Base-by-base conservation (phyloP, 208 protist species). In the Leishmania amazonensis region DNA sequence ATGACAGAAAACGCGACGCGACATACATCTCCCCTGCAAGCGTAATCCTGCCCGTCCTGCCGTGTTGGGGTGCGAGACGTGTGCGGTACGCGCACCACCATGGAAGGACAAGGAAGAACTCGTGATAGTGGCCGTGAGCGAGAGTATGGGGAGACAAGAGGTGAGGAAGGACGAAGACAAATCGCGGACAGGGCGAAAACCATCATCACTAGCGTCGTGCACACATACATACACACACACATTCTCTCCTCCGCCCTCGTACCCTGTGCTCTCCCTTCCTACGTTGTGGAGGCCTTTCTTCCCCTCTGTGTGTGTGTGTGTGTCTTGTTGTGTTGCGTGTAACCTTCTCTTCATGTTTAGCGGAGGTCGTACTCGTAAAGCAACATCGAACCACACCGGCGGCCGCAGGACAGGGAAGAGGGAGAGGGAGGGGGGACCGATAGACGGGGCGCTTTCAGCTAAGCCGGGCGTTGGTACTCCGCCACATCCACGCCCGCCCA, bases 211-310 rank as follows among this genome's bases (percentile, higher is more conserved):
- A 40, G 3, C 31, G 31, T 15, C 28, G 13, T 62, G 28, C 17
- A 62, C 57, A 31, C 62, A 68, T 31, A 74, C 28, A 74, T 28
- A 68, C 62, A 74, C 28, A 74, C 42, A 51, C 24, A 49, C 70
- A 19, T 51, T n/a, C 45, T 51, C 45, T 53, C 28, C 11, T 40
- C 9, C 11, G 19, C 45, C n/a, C 5, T n/a, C 28, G 15, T 74
- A 31, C 9, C 24, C 24, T 51, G 28, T 31, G 9, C 24, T 13
- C 70, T 31, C 21, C 21, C 17, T 54, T 15, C 21, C 7, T 47
- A 31, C 4, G 70, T 4, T 21, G 62, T 40, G 13, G 58, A 64
- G 28, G 7, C 58, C 3, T 28, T 8, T 13, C 3, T 64, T 15
- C 28, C 11, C 8, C 4, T 62, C 1, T 62, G 28, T 54, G 51